Conservation (phyloP, 1,139 yeast species). For the Sugiyamaella neomexicana region DNA sequence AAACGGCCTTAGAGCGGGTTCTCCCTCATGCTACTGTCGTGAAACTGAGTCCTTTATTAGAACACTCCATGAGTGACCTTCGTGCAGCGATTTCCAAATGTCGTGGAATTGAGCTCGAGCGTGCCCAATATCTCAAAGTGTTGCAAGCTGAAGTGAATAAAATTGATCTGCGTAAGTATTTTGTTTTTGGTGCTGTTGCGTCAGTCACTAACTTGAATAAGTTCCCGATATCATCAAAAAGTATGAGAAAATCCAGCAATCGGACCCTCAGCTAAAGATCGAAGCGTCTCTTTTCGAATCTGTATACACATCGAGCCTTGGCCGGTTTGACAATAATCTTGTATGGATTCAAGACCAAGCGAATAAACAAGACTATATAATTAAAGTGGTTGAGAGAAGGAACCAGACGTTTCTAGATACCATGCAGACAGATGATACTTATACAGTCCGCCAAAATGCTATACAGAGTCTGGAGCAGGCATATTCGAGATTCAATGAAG, state of each 20-base stretch:
- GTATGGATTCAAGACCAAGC: slow-evolving; percentile 44
- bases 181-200: background rate
- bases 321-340: slow-evolving; percentile 47
- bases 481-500: slow-evolving; percentile 55
- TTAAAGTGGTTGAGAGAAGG: slow-evolving; percentile 47
- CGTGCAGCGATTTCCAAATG: slow-evolving; percentile 43
- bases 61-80: slow-evolving; percentile 45
- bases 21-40: slow-evolving; percentile 54
- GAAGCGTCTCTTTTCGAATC: slow-evolving; percentile 38
- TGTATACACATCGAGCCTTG: slow-evolving; percentile 33
- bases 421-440: slow-evolving; percentile 36
- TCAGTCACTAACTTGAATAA: slow-evolving; percentile 15
- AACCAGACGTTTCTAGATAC: slow-evolving; percentile 44
- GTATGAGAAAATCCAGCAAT: slow-evolving; percentile 22
- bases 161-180: slow-evolving; percentile 30
- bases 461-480: slow-evolving; percentile 57
- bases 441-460: slow-evolving; percentile 48
- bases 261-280: slow-evolving; percentile 32
- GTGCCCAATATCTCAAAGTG: slow-evolving; percentile 33
- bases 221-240: slow-evolving; percentile 32
- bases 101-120: slow-evolving; percentile 31
- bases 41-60: slow-evolving; percentile 47
- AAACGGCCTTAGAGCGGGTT: slow-evolving; percentile 42
- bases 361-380: slow-evolving; percentile 47
- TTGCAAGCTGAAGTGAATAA: slow-evolving; percentile 35